Base-by-base conservation (phyloP, 2,329 filamentous ascomycete species). In the Diaporthe ampelina region DNA sequence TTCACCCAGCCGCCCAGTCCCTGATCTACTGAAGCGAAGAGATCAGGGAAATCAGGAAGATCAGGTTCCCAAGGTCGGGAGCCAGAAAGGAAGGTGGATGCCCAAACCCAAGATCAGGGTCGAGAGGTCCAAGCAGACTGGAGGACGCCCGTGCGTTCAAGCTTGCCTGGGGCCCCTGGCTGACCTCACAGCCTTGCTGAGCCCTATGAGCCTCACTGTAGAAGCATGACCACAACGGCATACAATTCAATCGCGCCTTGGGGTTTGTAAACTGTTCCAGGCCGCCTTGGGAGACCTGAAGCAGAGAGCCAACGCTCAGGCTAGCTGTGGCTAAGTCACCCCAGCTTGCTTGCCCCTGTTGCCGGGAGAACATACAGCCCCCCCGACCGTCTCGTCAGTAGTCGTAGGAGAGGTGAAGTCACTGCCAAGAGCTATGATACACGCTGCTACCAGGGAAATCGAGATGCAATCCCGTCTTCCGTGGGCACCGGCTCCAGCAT, bases 1-100 rank as follows among this genome's bases (percentile, higher is more conserved):
- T 52, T 26, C 21, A 21, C 63, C 63, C 50, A 32, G 45, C 4
- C 13, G 63, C 45, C 63, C 29, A 37, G 45, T 67, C 29, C 10
- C 29, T 67, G 63, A 67, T 67, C 63, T 45, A 67, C 63, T 37
- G 45, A 67, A 35, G 63, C 63, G 63, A 67, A 67, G 13, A 37
- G 29, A 67, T 52, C 63, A 67, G 10, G 68, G 19, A 32, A n/a
- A 57, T 70, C 52, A 58, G 13, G 52, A 21, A 43, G 68, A 70
- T 70, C 68, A 37, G 24, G 68, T 48, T 45, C 52, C 54, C 13
- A 13, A 35, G 43, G 63, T 21, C 29, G 13, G 37, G n/a, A 26
- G 21, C 29, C 6, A 57, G 54, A 19, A 21, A 58, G 17, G 9
- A 48, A 21, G 37, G 10, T 37, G 8, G 4, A 19, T 52, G 63